These are phyloP conservation scores for Hymenoscyphus fructigenus DNA, from an alignment of 2,329 filamentous ascomycete species.

Conservation along the genomic window DNA sequence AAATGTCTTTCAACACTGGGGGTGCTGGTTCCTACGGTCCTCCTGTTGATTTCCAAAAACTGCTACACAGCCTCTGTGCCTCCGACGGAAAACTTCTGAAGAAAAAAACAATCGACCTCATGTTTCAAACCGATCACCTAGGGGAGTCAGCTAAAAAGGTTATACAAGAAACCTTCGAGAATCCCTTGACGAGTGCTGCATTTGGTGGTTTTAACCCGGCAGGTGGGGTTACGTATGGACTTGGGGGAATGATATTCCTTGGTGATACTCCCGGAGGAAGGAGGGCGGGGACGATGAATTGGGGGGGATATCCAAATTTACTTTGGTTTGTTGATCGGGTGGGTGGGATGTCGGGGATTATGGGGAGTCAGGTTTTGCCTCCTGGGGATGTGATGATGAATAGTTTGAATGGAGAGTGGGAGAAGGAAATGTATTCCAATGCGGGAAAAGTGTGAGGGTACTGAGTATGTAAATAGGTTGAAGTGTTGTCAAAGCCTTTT, in stretches of 20 bases:
- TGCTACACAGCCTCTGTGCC: slow-evolving; percentile 46
- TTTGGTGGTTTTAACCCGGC: slow-evolving; percentile 19
- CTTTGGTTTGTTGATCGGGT: slow-evolving; percentile 46
- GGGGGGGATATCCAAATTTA: slow-evolving; percentile 48
- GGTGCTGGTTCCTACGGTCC: slow-evolving; percentile 40
- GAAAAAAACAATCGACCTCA: slow-evolving; percentile 40
- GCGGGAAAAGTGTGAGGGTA: not conserved
- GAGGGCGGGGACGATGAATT: slow-evolving; percentile 42
- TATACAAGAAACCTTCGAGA: slow-evolving; percentile 26
- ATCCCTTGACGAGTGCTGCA: slow-evolving; percentile 17
- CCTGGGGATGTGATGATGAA: slow-evolving; percentile 41
- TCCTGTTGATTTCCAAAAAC: slow-evolving; percentile 43
- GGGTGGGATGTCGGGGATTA: slow-evolving; percentile 43
- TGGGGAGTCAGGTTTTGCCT: slow-evolving; percentile 45
- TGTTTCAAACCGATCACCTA: slow-evolving; percentile 49
- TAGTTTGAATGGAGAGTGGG: slow-evolving; percentile 39
- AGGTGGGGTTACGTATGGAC: slow-evolving; percentile 38
- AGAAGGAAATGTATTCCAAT: slow-evolving; percentile 41
- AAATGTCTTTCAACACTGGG: slow-evolving; percentile 27
- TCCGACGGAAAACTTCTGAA: slow-evolving; percentile 50
- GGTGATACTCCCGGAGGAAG: slow-evolving; percentile 40
- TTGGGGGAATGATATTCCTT: slow-evolving; percentile 45
- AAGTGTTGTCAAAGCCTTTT: no score
- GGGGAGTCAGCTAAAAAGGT: slow-evolving; percentile 24
- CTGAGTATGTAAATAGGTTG: no score